A percentile compares a stretch with the other conserved stretches of the same genome.
phyloP scores from a whole-genome alignment of 768 basidiomycete genomes.

The Pulveroboletus sp. region DNA sequence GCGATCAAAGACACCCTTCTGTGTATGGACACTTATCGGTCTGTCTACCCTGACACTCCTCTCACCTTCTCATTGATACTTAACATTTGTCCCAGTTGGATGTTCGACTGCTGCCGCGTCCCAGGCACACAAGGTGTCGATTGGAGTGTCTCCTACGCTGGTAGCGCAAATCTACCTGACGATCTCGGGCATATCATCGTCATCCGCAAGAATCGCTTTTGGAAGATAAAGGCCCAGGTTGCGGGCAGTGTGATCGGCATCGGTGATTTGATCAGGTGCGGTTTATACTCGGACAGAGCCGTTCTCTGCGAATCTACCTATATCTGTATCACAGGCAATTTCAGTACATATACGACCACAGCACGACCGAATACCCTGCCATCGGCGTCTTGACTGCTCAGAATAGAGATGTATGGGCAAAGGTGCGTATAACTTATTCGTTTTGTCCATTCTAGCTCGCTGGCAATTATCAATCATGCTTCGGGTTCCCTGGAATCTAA shows the following conservation, averaged over 20 bases:
- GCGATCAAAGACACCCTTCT: slow-evolving; percentile 61
- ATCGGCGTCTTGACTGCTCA: slow-evolving; percentile 76
- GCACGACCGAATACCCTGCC: slow-evolving; percentile 58
- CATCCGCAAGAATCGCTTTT: slow-evolving; percentile 79
- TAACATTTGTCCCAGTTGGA: slow-evolving; percentile 55
- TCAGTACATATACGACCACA: slow-evolving; percentile 64
- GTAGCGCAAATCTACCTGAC: slow-evolving; percentile 25
- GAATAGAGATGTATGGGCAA: slow-evolving; percentile 86
- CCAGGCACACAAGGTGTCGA: slow-evolving; percentile 73
- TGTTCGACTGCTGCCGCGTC: slow-evolving; percentile 87
- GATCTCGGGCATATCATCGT: slow-evolving; percentile 79
- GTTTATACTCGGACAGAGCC: background rate
- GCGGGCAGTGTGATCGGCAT: slow-evolving; percentile 60
- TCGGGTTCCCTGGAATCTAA: background rate
- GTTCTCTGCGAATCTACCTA: slow-evolving; percentile 1
- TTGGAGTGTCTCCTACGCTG: slow-evolving; percentile 71
- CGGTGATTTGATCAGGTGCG: slow-evolving; percentile 60
- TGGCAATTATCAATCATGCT: background rate
- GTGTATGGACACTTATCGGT: slow-evolving; percentile 89
- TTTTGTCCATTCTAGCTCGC: background rate
- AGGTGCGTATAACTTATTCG: slow-evolving; percentile 40
- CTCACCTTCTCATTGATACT: background rate
- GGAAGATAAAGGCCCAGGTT: slow-evolving; percentile 66
- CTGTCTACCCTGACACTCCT: slow-evolving; percentile 6
- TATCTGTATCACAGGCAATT: slow-evolving; percentile 51